These are phyloP conservation scores for Dissophora ornata DNA, from an alignment of 192 early-diverging fungal species.

Conservation along the genomic window DNA sequence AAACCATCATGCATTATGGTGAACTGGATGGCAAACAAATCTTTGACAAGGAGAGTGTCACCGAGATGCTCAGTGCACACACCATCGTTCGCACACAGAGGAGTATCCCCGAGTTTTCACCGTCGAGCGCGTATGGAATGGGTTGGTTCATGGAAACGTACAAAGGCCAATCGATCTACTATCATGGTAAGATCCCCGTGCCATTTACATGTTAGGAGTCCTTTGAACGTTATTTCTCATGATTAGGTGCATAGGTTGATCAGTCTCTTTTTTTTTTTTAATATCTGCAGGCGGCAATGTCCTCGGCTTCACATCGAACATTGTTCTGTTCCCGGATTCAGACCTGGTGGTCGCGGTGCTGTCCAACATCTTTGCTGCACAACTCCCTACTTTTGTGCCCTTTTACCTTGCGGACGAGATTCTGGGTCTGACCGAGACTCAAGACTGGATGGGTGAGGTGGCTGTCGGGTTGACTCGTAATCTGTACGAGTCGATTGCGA, in stretches of 20 bases:
- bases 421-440: conserved; percentile 17
- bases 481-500: background rate
- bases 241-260: too few species aligned
- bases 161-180: background rate
- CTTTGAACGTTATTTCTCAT: too few species aligned
- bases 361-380: conserved; percentile 11
- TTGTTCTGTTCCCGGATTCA: conserved; percentile 30
- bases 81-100: too few species aligned
- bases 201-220: too few species aligned
- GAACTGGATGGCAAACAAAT: too few species aligned
- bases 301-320: background rate
- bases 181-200: conserved; percentile 7
- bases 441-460: conserved; percentile 14
- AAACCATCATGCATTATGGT: too few species aligned
- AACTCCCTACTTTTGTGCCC: background rate
- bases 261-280: background rate
- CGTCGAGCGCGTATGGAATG: background rate
- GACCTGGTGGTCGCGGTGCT: conserved; percentile 26
- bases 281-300: too few species aligned
- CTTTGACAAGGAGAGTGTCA: too few species aligned
- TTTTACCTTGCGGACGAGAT: conserved; percentile 23
- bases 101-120: conserved; percentile 2
- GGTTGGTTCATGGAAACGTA: conserved; percentile 14
- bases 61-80: too few species aligned
- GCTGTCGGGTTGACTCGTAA: background rate